Evolutionary conservation across 148 eudicot species (phyloP).

Genomic region (Spergularia marina): DNA sequence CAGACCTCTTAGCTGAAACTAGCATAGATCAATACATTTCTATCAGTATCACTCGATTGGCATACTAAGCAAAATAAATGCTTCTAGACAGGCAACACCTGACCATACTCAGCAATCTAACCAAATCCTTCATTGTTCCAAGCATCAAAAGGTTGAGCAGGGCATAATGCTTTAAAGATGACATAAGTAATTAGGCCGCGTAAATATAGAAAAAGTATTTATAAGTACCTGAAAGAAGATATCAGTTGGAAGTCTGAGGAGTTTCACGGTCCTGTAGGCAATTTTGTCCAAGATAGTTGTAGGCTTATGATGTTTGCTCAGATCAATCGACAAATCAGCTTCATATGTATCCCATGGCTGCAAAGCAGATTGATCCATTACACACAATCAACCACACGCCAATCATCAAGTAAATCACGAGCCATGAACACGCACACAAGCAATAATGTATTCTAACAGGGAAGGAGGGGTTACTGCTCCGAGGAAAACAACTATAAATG

Average conservation of each 20-base stretch:
- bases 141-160: background rate
- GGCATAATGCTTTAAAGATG: background rate
- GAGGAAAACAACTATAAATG: too few species aligned
- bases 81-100: background rate
- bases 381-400: background rate
- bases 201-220: background rate
- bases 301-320: conserved; percentile 77
- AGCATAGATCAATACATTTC: background rate
- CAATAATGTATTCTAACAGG: too few species aligned
- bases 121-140: background rate
- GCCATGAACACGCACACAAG: too few species aligned
- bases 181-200: too few species aligned
- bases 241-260: conserved; percentile 79
- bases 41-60: too few species aligned
- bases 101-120: background rate
- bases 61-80: background rate
- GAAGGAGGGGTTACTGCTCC: too few species aligned
- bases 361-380: conserved; percentile 19
- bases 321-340: conserved; percentile 68
- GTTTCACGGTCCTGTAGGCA: conserved; percentile 79
- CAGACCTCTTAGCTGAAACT: background rate
- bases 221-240: conserved; percentile 65
- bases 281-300: conserved; percentile 73
- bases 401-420: background rate
- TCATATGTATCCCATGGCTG: conserved; percentile 86